phyloP scores from a whole-genome alignment of 2,329 filamentous ascomycete genomes.

The Alternaria ventricosa region DNA sequence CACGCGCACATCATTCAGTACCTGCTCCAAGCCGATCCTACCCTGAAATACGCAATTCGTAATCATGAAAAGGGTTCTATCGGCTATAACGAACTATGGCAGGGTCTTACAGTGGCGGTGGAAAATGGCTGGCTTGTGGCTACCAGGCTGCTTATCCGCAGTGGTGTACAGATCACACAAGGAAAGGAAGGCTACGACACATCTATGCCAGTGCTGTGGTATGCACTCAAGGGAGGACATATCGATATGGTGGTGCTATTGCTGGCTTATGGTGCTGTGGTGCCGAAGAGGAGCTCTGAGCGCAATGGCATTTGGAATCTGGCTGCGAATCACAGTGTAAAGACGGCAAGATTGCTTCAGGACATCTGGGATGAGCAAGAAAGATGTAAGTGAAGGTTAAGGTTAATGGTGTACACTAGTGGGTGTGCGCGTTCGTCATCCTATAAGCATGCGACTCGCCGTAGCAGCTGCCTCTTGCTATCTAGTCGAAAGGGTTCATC shows the following conservation, averaged over 20 bases:
- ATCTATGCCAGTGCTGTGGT: background rate
- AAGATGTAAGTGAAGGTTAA: background rate
- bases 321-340: background rate
- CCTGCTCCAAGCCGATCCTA: background rate
- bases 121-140: background rate
- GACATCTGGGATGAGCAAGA: background rate
- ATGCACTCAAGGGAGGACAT: background rate
- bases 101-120: background rate
- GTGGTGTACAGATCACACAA: background rate
- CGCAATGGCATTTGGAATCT: background rate
- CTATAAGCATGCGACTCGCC: background rate
- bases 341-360: background rate
- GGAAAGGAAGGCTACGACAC: background rate
- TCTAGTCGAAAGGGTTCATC: background rate
- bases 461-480: background rate
- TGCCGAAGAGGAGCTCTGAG: background rate
- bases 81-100: background rate
- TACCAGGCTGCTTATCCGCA: background rate
- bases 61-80: background rate
- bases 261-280: background rate
- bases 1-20: background rate
- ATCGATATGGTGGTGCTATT: background rate
- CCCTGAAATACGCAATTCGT: background rate
- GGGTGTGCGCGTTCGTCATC: background rate
- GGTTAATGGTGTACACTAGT: background rate